These are phyloP conservation scores for Lantana camara DNA, from an alignment of 257 asterid species.

Conservation along the genomic window DNA sequence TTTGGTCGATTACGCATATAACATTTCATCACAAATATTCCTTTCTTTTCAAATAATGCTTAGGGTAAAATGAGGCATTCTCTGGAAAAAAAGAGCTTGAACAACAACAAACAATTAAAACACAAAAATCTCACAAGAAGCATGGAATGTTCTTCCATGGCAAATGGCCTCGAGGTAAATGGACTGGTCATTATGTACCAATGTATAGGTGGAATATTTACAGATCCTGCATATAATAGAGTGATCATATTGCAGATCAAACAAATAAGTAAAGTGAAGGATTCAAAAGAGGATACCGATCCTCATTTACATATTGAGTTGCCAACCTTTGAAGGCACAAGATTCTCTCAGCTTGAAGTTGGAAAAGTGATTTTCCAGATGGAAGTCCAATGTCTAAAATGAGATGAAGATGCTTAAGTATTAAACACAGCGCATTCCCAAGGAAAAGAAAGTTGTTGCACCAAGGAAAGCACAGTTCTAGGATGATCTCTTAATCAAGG, in stretches of 20 bases:
- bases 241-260: conserved; percentile 26
- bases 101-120: too few species aligned
- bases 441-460: conserved; percentile 6
- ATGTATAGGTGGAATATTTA: conserved; percentile 57
- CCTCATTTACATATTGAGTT: conserved; percentile 72
- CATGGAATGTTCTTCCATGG: conserved; percentile 93
- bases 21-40: too few species aligned
- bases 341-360: conserved; percentile 95
- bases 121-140: conserved; percentile 74
- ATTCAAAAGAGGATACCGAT: conserved; percentile 42
- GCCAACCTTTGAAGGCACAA: conserved; percentile 84
- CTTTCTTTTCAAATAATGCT: too few species aligned
- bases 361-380: conserved; percentile 97
- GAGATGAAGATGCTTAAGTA: conserved; percentile 24
- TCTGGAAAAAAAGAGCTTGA: too few species aligned
- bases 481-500: too few species aligned
- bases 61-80: too few species aligned
- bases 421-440: conserved; percentile 11
- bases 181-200: conserved; percentile 99
- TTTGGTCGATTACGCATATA: too few species aligned
- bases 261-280: conserved; percentile 19
- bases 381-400: conserved; percentile 91
- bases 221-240: conserved; percentile 53
- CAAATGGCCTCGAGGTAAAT: conserved; percentile 88
- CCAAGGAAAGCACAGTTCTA: too few species aligned